Evolutionary conservation across 2,329 filamentous ascomycete species (phyloP).

Genomic region (Fonsecaea pedrosoi): DNA sequence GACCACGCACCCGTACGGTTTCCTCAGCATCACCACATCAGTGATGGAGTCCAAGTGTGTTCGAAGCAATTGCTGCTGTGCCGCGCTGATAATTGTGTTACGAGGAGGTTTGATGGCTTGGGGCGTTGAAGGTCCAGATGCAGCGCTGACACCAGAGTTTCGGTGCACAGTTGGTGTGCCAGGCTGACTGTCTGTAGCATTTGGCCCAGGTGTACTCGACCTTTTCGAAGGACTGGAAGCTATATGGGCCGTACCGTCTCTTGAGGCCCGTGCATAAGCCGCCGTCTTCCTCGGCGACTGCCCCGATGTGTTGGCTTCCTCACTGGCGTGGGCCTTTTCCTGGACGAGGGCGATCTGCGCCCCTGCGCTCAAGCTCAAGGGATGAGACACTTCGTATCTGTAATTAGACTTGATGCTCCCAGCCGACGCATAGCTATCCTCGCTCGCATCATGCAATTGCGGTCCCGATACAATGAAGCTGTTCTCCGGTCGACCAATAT

Average conservation of each 20-base stretch:
- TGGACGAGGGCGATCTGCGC: constrained; percentile 70
- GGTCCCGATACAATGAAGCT: constrained; percentile 79
- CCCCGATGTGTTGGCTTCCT: constrained; percentile 38
- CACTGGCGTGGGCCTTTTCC: constrained; percentile 63
- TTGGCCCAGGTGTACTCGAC: constrained; percentile 43
- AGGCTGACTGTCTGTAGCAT: constrained; percentile 10
- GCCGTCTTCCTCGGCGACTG: constrained; percentile 1
- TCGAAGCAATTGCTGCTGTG: constrained; percentile 84
- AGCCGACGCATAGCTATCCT: constrained; percentile 50
- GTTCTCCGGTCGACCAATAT: constrained; percentile 76
- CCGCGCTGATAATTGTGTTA: constrained; percentile 82
- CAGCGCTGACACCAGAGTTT: background rate
- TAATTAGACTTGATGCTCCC: constrained; percentile 57
- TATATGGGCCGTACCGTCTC: constrained; percentile 10
- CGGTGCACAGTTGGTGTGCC: constrained; percentile 18
- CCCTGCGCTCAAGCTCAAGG: constrained; percentile 48
- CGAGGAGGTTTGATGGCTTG: constrained; percentile 62
- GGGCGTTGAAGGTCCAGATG: constrained; percentile 10
- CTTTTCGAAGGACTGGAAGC: constrained; percentile 10
- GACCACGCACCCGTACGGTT: constrained; percentile 90
- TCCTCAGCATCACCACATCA: constrained; percentile 86
- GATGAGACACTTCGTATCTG: constrained; percentile 71
- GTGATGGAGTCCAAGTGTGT: constrained; percentile 87
- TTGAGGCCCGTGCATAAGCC: constrained; percentile 10
- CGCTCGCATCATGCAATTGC: constrained; percentile 64